Evolutionary conservation across 129 eudicot genomes (phyloP).

Genomic region (Arctium lappa): DNA sequence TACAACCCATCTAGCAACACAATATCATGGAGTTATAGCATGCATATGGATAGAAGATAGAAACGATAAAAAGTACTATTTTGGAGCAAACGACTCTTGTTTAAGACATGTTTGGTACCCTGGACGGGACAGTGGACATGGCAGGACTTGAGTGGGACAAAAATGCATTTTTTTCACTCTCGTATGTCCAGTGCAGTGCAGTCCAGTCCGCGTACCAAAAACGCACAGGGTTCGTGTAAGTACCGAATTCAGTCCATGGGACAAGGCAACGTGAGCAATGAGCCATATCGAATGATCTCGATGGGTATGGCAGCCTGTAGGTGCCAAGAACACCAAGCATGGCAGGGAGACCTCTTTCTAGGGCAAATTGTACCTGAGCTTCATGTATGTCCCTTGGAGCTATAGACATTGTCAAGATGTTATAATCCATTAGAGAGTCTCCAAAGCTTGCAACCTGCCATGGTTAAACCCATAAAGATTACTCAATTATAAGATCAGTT

Average conservation of each 20-base stretch:
- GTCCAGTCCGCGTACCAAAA: no score
- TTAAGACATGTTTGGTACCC: background rate
- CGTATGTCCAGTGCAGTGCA: no score
- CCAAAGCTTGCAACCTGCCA: constrained; percentile 47
- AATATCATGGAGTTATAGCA: constrained; percentile 10
- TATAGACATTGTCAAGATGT: constrained; percentile 42
- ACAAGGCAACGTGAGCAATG: constrained; percentile 59
- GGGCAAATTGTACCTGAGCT: constrained; percentile 50
- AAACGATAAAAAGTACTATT: background rate
- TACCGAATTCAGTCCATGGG: constrained; percentile 39
- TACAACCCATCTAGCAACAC: constrained; percentile 38
- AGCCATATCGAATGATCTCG: constrained; percentile 52
- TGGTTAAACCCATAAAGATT: background rate
- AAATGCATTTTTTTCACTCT: no score
- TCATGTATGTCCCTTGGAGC: constrained; percentile 44
- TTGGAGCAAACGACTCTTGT: background rate
- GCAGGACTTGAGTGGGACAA: background rate
- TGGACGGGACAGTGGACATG: background rate
- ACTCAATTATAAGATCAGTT: background rate
- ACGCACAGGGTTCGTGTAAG: background rate
- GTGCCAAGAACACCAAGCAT: constrained; percentile 59
- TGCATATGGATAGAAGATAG: background rate
- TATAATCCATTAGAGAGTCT: constrained; percentile 37
- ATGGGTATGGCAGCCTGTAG: constrained; percentile 49
- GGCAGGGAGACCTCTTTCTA: constrained; percentile 60